phyloP scores from a whole-genome alignment of 2,329 filamentous ascomycete species.

The Microdochium trichocladiopsis region DNA sequence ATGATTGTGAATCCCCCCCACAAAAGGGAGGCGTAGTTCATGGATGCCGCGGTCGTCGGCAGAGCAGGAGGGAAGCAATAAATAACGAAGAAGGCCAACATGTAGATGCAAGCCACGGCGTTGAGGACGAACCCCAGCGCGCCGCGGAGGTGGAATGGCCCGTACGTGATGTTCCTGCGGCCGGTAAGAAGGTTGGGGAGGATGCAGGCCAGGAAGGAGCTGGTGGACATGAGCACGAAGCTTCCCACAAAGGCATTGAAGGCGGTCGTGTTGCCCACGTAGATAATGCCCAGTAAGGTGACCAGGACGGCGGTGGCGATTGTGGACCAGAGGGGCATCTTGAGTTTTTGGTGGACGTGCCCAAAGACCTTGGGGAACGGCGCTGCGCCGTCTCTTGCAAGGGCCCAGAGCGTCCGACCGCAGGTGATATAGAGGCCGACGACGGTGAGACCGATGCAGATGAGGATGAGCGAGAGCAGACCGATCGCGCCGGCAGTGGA shows the following conservation, averaged over 20 bases:
- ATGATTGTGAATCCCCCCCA: constrained; percentile 32
- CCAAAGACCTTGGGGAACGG: constrained; percentile 16
- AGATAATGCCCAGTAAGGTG: constrained; percentile 55
- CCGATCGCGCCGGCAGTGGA: constrained; percentile 42
- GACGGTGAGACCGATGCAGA: constrained; percentile 24
- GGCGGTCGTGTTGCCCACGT: constrained; percentile 58
- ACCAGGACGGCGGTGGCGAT: constrained; percentile 32
- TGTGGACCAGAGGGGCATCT: constrained; percentile 38
- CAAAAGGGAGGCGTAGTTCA: constrained; percentile 46
- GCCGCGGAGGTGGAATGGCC: constrained; percentile 49
- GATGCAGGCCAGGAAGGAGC: constrained; percentile 58
- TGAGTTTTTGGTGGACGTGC: constrained; percentile 17
- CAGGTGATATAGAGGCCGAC: constrained; percentile 29
- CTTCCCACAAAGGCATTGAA: constrained; percentile 59
- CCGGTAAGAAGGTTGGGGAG: constrained; percentile 45
- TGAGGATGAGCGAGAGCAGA: constrained; percentile 33
- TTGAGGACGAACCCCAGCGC: constrained; percentile 42
- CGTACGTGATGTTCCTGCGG: constrained; percentile 38
- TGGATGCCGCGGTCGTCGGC: constrained; percentile 35
- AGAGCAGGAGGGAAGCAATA: constrained; percentile 51
- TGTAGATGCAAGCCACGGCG: constrained; percentile 45
- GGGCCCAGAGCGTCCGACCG: constrained; percentile 30
- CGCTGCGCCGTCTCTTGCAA: constrained; percentile 30
- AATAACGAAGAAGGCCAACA: constrained; percentile 53
- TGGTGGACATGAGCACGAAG: constrained; percentile 15